Conservation (phyloP, 805 yeast species). For the Lipomyces sp. region DNA sequence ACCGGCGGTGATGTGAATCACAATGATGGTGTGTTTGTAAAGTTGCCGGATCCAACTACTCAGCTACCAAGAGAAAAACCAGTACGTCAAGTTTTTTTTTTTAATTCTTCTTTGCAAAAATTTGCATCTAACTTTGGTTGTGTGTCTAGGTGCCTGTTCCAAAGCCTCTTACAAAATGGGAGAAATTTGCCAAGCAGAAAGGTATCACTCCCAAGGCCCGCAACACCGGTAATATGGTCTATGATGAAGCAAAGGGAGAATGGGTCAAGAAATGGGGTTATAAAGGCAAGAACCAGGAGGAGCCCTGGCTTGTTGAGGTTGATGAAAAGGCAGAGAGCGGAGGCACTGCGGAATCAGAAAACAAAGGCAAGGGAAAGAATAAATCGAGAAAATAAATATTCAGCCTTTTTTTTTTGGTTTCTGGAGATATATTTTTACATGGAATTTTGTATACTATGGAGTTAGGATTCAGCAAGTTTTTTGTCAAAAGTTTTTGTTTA, state of each 20-base stretch:
- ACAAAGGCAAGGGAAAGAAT: conserved; percentile 7
- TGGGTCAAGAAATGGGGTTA: conserved; percentile 99
- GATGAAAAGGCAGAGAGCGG: conserved; percentile 70
- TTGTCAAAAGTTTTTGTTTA: not conserved
- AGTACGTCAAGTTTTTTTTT: conserved; percentile 27
- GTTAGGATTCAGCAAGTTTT: not conserved
- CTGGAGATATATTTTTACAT: not conserved
- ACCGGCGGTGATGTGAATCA: conserved; percentile 63
- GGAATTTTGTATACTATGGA: not conserved
- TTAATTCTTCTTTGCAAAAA: not conserved
- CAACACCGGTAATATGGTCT: conserved; percentile 85
- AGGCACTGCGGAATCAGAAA: conserved; percentile 4
- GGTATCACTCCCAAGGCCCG: conserved; percentile 86
- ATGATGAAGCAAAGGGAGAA: conserved; percentile 84
- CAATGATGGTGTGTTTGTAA: conserved; percentile 71
- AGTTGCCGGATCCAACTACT: conserved; percentile 82
- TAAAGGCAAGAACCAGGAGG: conserved; percentile 90
- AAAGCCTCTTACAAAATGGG: conserved; percentile 95
- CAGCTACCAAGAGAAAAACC: conserved; percentile 93
- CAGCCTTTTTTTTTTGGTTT: not conserved
- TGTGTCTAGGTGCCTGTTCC: conserved; percentile 69
- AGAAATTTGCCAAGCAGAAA: conserved; percentile 90
- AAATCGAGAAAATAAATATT: not conserved
- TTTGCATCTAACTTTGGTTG: not conserved
- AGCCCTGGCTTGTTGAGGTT: conserved; percentile 96